phyloP scores from a whole-genome alignment of 129 eudicot genomes.

The Centaurea solstitialis region DNA sequence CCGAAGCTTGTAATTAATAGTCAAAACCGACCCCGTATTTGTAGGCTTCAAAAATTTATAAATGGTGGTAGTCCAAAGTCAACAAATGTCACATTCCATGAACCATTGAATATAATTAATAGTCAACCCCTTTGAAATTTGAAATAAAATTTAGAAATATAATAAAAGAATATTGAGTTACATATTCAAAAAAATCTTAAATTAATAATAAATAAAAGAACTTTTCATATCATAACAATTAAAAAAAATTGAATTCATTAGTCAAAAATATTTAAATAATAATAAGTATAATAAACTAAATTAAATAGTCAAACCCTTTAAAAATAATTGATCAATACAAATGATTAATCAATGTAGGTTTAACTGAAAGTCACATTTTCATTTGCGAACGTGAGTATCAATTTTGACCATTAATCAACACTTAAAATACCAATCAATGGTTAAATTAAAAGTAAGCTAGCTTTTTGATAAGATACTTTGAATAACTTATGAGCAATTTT shows the following conservation, averaged over 20 bases:
- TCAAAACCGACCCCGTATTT: not conserved
- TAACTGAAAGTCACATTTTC: too few relatives aligned
- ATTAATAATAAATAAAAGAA: not conserved
- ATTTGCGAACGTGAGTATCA: too few relatives aligned
- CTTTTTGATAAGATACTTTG: too few relatives aligned
- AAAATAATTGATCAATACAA: too few relatives aligned
- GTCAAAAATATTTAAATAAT: not conserved
- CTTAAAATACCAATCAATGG: too few relatives aligned
- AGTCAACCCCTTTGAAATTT: conserved; percentile 27
- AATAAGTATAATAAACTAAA: too few relatives aligned
- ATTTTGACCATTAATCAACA: too few relatives aligned
- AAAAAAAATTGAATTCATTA: not conserved
- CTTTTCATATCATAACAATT: not conserved
- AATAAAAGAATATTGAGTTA: not conserved
- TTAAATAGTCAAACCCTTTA: too few relatives aligned
- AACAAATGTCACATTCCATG: conserved; percentile 3
- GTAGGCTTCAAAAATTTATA: not conserved
- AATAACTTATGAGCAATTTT: too few relatives aligned
- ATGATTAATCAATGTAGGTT: too few relatives aligned
- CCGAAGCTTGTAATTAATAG: too few relatives aligned
- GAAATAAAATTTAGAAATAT: not conserved
- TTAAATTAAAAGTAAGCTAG: too few relatives aligned
- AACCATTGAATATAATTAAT: conserved; percentile 9
- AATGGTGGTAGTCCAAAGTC: not conserved
- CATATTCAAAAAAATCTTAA: not conserved